A percentile compares a stretch with the other conserved stretches of the same genome.
Conservation (phyloP, 2,329 filamentous ascomycete genomes). For the Xylaria sp. region DNA sequence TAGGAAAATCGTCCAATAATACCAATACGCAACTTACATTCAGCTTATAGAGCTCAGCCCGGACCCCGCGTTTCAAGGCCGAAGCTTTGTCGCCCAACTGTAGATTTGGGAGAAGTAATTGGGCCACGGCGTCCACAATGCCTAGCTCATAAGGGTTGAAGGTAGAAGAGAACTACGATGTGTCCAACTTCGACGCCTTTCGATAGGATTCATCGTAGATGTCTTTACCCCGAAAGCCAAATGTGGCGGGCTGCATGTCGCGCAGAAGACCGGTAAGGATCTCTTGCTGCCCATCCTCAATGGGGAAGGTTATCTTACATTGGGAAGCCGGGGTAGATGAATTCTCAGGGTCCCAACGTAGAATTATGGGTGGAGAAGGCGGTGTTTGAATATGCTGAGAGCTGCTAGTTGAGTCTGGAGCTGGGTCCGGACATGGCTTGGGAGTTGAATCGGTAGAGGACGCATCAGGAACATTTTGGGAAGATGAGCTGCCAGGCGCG, state of each 20-base stretch:
- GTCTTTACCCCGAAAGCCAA: neutral
- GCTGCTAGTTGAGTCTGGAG: neutral
- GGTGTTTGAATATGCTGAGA: neutral
- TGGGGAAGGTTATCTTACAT: neutral
- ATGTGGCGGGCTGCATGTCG: neutral
- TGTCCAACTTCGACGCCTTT: neutral
- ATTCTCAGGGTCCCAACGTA: neutral
- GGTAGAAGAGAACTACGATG: neutral
- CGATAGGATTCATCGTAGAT: neutral
- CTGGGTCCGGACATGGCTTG: neutral
- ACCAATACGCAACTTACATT: neutral
- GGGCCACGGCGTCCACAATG: neutral
- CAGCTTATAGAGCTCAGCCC: neutral
- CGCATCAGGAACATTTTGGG: neutral
- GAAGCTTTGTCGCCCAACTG: neutral
- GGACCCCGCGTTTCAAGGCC: neutral
- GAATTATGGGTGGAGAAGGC: neutral
- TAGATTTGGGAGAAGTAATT: neutral
- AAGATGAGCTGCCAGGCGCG: neutral
- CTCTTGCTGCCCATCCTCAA: neutral
- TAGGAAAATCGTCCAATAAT: neutral
- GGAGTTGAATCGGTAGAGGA: neutral
- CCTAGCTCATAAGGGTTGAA: constrained; percentile 1
- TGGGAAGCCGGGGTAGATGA: neutral
- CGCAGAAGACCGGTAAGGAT: neutral